Percentiles rank a stretch among this genome's conserved stretches.
phyloP scores from a whole-genome alignment of 2,329 filamentous ascomycete species.

The Ascomycota sp. region DNA sequence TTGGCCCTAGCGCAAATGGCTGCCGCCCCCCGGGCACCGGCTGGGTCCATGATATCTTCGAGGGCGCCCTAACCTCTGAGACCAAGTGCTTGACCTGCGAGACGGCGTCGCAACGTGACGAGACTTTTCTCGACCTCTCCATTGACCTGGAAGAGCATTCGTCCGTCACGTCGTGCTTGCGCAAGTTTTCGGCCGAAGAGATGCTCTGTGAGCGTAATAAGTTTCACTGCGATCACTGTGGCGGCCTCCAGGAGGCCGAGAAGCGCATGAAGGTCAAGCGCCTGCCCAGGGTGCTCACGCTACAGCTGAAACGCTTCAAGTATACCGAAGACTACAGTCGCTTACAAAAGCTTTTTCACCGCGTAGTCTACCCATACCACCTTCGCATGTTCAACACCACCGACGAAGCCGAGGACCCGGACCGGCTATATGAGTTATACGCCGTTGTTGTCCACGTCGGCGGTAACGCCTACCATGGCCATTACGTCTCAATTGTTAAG shows the following conservation, averaged over 20 bases:
- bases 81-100: conserved; percentile 94
- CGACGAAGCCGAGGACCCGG: conserved; percentile 81
- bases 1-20: conserved; percentile 17
- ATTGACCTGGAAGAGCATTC: conserved; percentile 92
- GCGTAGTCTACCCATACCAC: conserved; percentile 93
- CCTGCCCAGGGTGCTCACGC: conserved; percentile 70
- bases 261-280: conserved; percentile 99
- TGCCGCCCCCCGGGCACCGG: conserved; percentile 44
- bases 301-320: conserved; percentile 95
- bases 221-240: conserved; percentile 95
- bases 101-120: conserved; percentile 82
- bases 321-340: conserved; percentile 91
- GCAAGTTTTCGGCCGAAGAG: conserved; percentile 93
- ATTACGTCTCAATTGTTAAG: conserved; percentile 96
- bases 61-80: conserved; percentile 85
- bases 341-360: conserved; percentile 88
- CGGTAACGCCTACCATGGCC: conserved; percentile 87
- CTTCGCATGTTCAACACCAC: conserved; percentile 94
- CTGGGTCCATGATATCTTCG: conserved; percentile 96
- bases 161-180: conserved; percentile 84
- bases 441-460: conserved; percentile 96
- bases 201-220: conserved; percentile 98
- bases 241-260: conserved; percentile 88
- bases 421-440: conserved; percentile 88
- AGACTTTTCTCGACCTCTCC: conserved; percentile 87